Evolutionary conservation across 805 yeast species (phyloP).

Genomic region (Wickerhamomyces strasburgensis): DNA sequence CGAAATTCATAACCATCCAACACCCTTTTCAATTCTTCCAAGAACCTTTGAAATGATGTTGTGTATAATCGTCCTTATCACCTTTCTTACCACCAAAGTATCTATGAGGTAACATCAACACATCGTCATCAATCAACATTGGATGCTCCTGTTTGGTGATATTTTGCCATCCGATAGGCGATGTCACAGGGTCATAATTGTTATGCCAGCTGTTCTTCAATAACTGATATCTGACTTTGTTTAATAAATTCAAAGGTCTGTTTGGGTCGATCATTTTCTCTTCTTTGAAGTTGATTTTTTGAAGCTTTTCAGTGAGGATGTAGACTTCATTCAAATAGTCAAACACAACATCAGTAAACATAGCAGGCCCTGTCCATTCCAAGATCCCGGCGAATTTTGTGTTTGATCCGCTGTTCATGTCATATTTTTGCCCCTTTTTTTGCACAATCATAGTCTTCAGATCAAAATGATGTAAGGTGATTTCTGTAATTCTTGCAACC

Average conservation of each 20-base stretch:
- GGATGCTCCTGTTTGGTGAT: conserved; percentile 15
- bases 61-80: conserved; percentile 44
- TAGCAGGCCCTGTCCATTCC: conserved; percentile 50
- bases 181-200: conserved; percentile 9
- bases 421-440: conserved; percentile 25
- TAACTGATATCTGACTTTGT: conserved; percentile 6
- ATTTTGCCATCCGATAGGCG: conserved; percentile 17
- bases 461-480: conserved; percentile 38
- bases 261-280: conserved; percentile 13
- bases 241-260: conserved; percentile 8
- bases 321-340: conserved; percentile 25
- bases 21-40: no score
- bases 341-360: conserved; percentile 44
- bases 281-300: conserved; percentile 8
- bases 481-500: conserved; percentile 48
- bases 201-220: conserved; percentile 8
- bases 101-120: conserved; percentile 65
- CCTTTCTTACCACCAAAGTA: conserved; percentile 49
- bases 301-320: conserved; percentile 1
- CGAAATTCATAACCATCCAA: no score
- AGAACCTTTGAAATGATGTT: conserved; percentile 55
- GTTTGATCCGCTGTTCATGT: conserved; percentile 46
- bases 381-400: conserved; percentile 53
- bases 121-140: conserved; percentile 44
- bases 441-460: conserved; percentile 24